These are phyloP conservation scores for Talaromyces islandicus DNA, from an alignment of 2,329 filamentous ascomycete species.

Conservation along the genomic window DNA sequence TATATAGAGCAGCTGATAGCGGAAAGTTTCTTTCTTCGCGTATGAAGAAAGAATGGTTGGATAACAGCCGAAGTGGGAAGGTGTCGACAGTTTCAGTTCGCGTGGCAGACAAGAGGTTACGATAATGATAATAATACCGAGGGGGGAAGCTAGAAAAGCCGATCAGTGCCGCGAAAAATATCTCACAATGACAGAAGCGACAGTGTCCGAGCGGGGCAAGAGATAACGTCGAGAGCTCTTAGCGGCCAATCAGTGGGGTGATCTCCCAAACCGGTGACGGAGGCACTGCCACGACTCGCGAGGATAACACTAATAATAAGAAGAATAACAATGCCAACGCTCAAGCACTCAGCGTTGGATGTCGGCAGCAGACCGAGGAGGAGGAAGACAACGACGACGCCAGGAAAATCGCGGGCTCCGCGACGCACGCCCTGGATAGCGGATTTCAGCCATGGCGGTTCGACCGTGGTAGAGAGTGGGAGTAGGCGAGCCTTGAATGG, in stretches of 20 bases:
- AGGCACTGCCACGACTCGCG: not conserved
- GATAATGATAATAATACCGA: not conserved
- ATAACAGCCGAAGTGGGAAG: not conserved
- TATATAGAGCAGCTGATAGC: not conserved
- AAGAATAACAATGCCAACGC: not conserved
- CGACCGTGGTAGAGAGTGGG: not conserved
- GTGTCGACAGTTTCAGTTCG: not conserved
- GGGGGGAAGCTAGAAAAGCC: not conserved
- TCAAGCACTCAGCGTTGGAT: not conserved
- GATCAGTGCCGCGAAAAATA: not conserved
- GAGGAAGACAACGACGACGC: too few relatives aligned
- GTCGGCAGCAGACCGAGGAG: not conserved
- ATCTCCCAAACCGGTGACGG: not conserved
- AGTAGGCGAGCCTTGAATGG: not conserved
- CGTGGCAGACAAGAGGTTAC: not conserved
- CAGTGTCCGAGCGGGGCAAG: not conserved
- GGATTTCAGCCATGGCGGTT: not conserved
- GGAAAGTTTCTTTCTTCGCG: not conserved
- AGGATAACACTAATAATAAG: not conserved
- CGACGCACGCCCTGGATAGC: not conserved
- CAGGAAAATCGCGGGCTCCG: too few relatives aligned
- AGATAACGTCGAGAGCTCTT: not conserved
- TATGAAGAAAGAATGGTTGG: not conserved
- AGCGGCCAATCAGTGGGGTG: not conserved
- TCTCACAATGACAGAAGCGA: not conserved